Percentiles rank a stretch among this genome's conserved stretches.
phyloP scores from a whole-genome alignment of 139 green algal species.

The Chlamydomonas sp. region DNA sequence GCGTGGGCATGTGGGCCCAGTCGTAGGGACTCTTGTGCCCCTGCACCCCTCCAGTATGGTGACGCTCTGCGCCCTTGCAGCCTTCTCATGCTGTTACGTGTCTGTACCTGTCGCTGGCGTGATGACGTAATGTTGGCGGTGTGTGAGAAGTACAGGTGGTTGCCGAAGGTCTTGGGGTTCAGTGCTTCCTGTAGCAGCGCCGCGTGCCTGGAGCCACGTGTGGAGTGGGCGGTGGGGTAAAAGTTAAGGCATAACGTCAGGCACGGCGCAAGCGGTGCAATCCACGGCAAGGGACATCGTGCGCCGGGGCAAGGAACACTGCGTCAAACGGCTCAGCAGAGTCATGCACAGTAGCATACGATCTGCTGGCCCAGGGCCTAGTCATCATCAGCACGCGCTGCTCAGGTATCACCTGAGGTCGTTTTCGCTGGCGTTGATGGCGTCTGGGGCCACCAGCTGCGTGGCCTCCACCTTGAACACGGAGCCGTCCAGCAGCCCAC shows the following conservation, averaged over 20 bases:
- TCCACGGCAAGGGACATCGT: neutral
- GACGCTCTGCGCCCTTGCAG: neutral
- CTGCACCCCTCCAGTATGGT: neutral
- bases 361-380: neutral
- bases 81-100: neutral
- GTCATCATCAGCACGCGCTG: too few relatives aligned
- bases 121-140: constrained; percentile 3
- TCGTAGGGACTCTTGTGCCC: neutral
- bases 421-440: neutral
- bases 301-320: neutral
- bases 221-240: neutral
- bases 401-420: neutral
- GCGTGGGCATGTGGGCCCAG: too few relatives aligned
- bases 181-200: constrained; percentile 3
- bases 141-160: constrained; percentile 26
- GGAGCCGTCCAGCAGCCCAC: neutral
- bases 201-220: neutral
- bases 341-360: neutral
- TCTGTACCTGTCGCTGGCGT: neutral
- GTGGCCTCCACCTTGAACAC: constrained; percentile 4
- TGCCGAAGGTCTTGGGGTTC: neutral
- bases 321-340: neutral
- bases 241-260: neutral
- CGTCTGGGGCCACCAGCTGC: neutral
- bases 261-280: neutral